Conservation (phyloP, 2,329 filamentous ascomycete species). For the Trichoderma brevicompactum region DNA sequence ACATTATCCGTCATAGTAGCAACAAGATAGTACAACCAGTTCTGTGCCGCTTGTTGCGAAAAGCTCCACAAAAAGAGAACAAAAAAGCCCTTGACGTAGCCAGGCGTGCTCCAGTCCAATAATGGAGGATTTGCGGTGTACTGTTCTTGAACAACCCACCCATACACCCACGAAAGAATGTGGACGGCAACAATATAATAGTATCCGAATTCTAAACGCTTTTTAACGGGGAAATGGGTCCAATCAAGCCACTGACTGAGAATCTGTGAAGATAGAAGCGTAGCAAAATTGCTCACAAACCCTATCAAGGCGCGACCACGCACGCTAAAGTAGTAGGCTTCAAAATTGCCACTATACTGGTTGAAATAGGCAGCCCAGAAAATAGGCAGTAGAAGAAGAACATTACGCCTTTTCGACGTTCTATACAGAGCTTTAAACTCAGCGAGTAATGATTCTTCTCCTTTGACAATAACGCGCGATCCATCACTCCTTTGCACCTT, state of each 20-base stretch:
- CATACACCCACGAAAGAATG: constrained; percentile 55
- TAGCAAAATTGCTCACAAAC: constrained; percentile 44
- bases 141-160: constrained; percentile 57
- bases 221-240: constrained; percentile 43
- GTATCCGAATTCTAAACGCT: constrained; percentile 49
- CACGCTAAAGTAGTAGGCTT: constrained; percentile 47
- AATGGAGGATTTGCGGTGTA: constrained; percentile 49
- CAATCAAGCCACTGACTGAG: constrained; percentile 53
- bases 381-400: constrained; percentile 34
- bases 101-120: constrained; percentile 48
- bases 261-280: constrained; percentile 49
- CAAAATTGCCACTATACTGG: constrained; percentile 51
- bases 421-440: constrained; percentile 35
- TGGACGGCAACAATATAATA: constrained; percentile 52
- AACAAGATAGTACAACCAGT: constrained; percentile 61
- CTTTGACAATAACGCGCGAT: constrained; percentile 33
- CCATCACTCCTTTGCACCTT: constrained; percentile 38
- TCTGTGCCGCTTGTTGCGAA: constrained; percentile 56
- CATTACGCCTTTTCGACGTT: constrained; percentile 32
- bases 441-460: constrained; percentile 33
- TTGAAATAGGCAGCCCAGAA: constrained; percentile 40
- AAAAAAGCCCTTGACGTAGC: constrained; percentile 53
- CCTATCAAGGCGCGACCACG: constrained; percentile 53
- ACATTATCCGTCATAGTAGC: constrained; percentile 61
- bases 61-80: constrained; percentile 56